These are phyloP conservation scores for Aspergillus spinulosporus DNA, from an alignment of 2,329 filamentous ascomycete species.

Conservation along the genomic window DNA sequence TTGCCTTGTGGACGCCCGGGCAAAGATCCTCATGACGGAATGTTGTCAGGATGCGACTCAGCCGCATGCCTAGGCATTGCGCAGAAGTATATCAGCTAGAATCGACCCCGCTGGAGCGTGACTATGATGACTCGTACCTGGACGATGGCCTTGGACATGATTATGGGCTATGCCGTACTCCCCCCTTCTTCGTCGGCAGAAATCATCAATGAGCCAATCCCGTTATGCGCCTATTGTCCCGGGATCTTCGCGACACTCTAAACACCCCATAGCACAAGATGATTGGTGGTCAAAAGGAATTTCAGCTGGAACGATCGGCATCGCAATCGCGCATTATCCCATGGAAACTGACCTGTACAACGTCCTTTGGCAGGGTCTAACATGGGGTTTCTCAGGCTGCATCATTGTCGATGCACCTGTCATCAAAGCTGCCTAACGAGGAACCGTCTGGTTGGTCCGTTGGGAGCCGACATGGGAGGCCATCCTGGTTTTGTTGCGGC, in stretches of 20 bases:
- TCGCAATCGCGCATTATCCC: background rate
- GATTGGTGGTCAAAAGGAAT: conserved; percentile 24
- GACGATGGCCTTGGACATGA: background rate
- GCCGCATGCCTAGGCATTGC: background rate
- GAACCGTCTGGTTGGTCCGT: conserved; percentile 15
- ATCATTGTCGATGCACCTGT: conserved; percentile 11
- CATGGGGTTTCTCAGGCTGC: background rate
- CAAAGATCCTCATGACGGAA: background rate
- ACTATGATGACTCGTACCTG: background rate
- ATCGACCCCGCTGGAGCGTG: background rate
- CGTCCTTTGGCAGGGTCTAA: background rate
- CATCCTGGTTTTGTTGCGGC: conserved; percentile 13
- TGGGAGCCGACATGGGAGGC: background rate
- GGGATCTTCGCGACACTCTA: conserved; percentile 5
- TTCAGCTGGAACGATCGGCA: conserved; percentile 28
- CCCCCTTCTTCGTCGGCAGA: background rate
- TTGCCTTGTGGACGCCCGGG: background rate
- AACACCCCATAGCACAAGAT: conserved; percentile 15
- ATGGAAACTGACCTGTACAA: background rate
- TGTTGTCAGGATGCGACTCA: background rate
- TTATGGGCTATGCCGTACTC: background rate
- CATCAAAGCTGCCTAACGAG: conserved; percentile 6
- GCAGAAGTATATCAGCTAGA: background rate
- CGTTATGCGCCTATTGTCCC: conserved; percentile 6
- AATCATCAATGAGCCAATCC: conserved; percentile 16